Percentiles rank a stretch among this genome's conserved stretches.
These are phyloP conservation scores for Arctium minus DNA, from an alignment of 129 eudicot species.

Conservation along the genomic window DNA sequence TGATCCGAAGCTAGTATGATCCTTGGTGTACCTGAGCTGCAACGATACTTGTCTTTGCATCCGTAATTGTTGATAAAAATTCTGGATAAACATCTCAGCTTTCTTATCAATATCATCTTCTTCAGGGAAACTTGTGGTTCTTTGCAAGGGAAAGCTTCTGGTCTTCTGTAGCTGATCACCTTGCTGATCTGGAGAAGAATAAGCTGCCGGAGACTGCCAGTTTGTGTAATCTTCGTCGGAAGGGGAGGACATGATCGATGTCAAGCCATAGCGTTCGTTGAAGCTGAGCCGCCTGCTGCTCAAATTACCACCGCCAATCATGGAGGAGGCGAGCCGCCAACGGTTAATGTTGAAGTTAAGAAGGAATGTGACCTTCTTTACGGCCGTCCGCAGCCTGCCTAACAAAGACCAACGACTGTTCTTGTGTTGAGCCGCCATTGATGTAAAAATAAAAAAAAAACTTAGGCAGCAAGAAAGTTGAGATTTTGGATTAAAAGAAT, in stretches of 20 bases:
- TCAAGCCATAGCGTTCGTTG: slow-evolving; percentile 55
- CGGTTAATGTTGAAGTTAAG: slow-evolving; percentile 41
- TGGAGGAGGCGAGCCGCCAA: slow-evolving; percentile 55
- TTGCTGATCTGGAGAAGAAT: slow-evolving; percentile 14
- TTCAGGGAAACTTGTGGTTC: slow-evolving; percentile 51
- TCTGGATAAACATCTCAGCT: slow-evolving; percentile 74
- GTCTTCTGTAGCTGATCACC: slow-evolving; percentile 28
- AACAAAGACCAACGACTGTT: slow-evolving; percentile 34
- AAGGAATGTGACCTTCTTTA: slow-evolving; percentile 59
- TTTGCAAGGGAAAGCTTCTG: slow-evolving; percentile 36
- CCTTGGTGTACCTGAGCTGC: slow-evolving; percentile 60
- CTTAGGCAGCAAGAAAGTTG: neutral
- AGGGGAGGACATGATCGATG: slow-evolving; percentile 25
- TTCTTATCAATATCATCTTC: slow-evolving; percentile 78
- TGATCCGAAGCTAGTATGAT: slow-evolving; percentile 6
- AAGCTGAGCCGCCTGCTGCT: slow-evolving; percentile 52
- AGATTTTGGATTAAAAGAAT: neutral
- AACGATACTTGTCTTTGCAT: slow-evolving; percentile 83
- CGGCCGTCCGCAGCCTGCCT: slow-evolving; percentile 51
- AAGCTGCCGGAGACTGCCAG: slow-evolving; percentile 19
- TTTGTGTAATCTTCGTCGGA: slow-evolving; percentile 13
- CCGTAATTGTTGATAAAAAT: slow-evolving; percentile 59
- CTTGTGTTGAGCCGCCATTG: slow-evolving; percentile 16
- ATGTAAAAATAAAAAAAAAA: neutral
- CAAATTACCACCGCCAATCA: slow-evolving; percentile 29